Evolutionary conservation across 768 basidiomycete species (phyloP), one percentile per base, ranked within the genome.

Genomic region (Rhizopogon sp.): DNA sequence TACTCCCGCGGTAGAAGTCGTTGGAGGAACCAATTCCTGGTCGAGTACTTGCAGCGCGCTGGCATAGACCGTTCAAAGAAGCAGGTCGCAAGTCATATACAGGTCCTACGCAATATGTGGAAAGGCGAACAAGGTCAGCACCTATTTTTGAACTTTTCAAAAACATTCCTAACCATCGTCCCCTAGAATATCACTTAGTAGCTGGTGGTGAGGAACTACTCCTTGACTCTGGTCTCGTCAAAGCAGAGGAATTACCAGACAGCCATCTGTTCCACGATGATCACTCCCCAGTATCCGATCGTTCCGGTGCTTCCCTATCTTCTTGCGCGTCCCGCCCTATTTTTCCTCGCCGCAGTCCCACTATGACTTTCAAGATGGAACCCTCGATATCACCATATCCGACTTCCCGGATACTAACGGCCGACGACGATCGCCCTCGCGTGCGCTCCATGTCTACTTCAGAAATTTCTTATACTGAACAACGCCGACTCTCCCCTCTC

Each of bases 71-170:
- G 90, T 41, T 79, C 87, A 43, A 91, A 91, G 77, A 91, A 92
- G 69, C 90, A 92, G 69, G 90, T 92, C 59, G 90, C 90, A n/a
- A 88, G 86, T 68, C 90, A 92, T 63, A 88, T 92, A 51, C 90
- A 92, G 65, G 89, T 90, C 54, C 68, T 90, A 53, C 76, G 88
- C 50, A 91, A 91, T 65, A 91, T 91, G 89, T 90, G 88, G 88
- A 90, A 90, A 67, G 89, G 88, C 22, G 82, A 87, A 56, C 78
- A 84, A 75, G 85, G 89, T 87, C 55, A 35, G 74, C 60, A 16
- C 29, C n/a, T 40, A 14, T 39, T 37, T 37, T 6, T 50, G 5
- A 45, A 1, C 62, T 39, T 40, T 44, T 47, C 33, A 56, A 37
- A 13, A 29, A 17, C 46, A 13, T 37, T 29, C 13, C 54, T 62